A percentile compares a stretch with the other conserved stretches of the same genome.
Evolutionary conservation across 192 early-diverging fungal genomes (phyloP).

Genomic region (Haplosporangium gracile): DNA sequence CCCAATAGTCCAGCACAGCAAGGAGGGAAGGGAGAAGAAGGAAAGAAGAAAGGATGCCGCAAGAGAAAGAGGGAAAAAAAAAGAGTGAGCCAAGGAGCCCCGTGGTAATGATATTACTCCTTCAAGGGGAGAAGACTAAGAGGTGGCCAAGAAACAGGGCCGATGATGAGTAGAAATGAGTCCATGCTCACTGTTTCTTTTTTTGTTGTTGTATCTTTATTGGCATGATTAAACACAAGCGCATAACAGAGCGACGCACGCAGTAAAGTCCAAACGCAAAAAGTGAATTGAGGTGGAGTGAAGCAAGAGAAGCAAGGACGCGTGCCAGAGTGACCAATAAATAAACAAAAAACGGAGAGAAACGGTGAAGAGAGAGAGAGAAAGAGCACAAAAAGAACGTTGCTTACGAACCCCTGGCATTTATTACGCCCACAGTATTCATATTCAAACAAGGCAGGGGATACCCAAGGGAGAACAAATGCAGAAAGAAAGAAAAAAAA

Average conservation of each 20-base stretch:
- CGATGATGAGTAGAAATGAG: not conserved
- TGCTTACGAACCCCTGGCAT: constrained; percentile 1
- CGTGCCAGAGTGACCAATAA: not conserved
- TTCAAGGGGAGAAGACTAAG: not conserved
- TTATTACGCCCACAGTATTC: not conserved
- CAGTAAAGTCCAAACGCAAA: not conserved
- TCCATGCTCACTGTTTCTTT: not conserved
- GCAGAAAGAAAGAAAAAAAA: not conserved
- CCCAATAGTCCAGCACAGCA: not conserved
- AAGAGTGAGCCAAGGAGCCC: not conserved
- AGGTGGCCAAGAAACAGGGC: not conserved
- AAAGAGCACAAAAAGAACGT: not conserved
- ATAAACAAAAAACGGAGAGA: not conserved
- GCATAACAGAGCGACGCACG: not conserved
- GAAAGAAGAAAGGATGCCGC: not conserved
- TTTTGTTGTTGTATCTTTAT: not conserved
- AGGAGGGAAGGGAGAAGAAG: not conserved
- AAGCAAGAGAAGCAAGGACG: not conserved
- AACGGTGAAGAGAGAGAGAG: not conserved
- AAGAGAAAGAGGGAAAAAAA: not conserved
- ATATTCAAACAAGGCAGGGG: not conserved
- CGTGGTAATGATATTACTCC: not conserved
- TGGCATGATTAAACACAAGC: not conserved
- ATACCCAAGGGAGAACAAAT: not conserved
- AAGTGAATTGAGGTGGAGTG: not conserved